phyloP scores from a whole-genome alignment of 495 filamentous ascomycete genomes.

The Hypomontagnella monticulosa region DNA sequence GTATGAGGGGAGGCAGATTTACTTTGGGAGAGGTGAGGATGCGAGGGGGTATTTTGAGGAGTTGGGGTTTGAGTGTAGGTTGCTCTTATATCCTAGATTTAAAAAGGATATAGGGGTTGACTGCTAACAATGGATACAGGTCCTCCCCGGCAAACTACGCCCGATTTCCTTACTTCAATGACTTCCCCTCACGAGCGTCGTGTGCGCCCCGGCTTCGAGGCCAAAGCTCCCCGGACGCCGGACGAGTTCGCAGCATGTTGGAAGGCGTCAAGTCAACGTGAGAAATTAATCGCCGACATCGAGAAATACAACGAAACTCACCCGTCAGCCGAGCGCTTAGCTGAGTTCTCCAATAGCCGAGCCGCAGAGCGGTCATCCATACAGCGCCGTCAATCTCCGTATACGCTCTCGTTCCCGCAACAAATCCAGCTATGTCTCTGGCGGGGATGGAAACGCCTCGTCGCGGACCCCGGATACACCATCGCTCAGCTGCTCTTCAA shows the following conservation, averaged over 20 bases:
- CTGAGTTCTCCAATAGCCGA: too few species aligned
- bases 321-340: conserved; percentile 45
- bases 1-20: conserved; percentile 86
- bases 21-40: conserved; percentile 70
- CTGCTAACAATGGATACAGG: too few species aligned
- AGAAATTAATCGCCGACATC: conserved; percentile 73
- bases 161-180: conserved; percentile 83
- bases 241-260: conserved; percentile 80
- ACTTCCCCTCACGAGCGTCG: conserved; percentile 75
- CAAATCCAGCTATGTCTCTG: conserved; percentile 78
- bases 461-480: conserved; percentile 76
- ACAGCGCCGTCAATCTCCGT: conserved; percentile 74
- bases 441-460: conserved; percentile 76
- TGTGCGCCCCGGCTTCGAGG: conserved; percentile 70
- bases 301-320: conserved; percentile 71
- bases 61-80: conserved; percentile 74
- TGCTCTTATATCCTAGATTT: too few species aligned
- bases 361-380: too few species aligned
- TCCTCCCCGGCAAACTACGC: conserved; percentile 75
- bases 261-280: conserved; percentile 70
- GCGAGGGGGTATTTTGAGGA: conserved; percentile 76
- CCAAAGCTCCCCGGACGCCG: conserved; percentile 72
- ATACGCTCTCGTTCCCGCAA: conserved; percentile 75
- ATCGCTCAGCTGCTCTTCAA: conserved; percentile 78
- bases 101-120: too few species aligned